Percentiles rank a stretch among this genome's conserved stretches.
These are phyloP conservation scores for Ambrosiella cleistominuta DNA, from an alignment of 2,329 filamentous ascomycete genomes.

Conservation along the genomic window DNA sequence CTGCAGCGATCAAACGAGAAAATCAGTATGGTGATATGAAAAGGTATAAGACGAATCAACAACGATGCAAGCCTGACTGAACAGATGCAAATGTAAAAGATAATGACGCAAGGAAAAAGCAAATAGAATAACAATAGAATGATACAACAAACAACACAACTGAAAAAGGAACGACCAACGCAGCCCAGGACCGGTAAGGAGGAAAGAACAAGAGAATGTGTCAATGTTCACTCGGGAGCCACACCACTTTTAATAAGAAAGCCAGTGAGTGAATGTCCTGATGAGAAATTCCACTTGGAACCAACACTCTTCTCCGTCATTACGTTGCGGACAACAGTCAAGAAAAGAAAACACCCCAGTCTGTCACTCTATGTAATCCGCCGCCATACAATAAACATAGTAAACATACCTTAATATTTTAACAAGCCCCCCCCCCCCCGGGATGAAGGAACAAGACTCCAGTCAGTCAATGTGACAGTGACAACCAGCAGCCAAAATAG, in stretches of 20 bases:
- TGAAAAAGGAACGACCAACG: neutral
- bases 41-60: conserved; percentile 2
- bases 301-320: no score
- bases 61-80: neutral
- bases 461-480: neutral
- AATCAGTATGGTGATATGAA: neutral
- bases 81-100: neutral
- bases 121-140: neutral
- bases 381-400: no score
- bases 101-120: neutral
- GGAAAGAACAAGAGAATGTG: neutral
- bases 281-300: no score
- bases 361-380: no score
- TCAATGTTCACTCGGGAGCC: neutral
- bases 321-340: no score
- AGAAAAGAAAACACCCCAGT: no score
- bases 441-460: neutral
- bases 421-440: neutral
- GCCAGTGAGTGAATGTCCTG: no score
- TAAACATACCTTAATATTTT: no score
- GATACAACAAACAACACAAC: conserved; percentile 7
- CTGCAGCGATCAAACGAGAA: neutral
- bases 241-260: neutral
- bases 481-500: neutral
- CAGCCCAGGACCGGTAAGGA: neutral